These are phyloP conservation scores for Aspergillus sp. DNA, from an alignment of 2,329 filamentous ascomycete genomes.

Conservation along the genomic window DNA sequence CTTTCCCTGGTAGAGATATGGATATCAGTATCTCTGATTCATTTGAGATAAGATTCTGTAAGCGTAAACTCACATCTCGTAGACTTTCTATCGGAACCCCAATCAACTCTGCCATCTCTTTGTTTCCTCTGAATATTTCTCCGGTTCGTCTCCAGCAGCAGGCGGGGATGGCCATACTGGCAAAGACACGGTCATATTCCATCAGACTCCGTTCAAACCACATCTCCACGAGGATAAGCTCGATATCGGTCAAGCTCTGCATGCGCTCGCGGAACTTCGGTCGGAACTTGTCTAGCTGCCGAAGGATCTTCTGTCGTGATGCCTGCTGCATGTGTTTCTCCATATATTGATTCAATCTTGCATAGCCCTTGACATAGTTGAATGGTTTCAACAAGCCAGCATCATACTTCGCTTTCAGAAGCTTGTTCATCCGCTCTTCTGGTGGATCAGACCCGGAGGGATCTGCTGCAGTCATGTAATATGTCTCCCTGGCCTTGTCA, in stretches of 20 bases:
- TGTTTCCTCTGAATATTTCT: slow-evolving; percentile 95
- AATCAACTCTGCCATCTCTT: slow-evolving; percentile 97
- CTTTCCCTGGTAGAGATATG: slow-evolving; percentile 61
- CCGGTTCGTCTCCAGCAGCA: slow-evolving; percentile 96
- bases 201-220: slow-evolving; percentile 96
- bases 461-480: slow-evolving; percentile 95
- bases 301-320: slow-evolving; percentile 85
- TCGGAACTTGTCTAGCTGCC: slow-evolving; percentile 86
- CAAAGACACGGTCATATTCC: slow-evolving; percentile 98
- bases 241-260: slow-evolving; percentile 85
- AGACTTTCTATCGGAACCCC: slow-evolving; percentile 86
- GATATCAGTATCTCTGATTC: slow-evolving; percentile 2
- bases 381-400: slow-evolving; percentile 92
- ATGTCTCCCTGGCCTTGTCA: slow-evolving; percentile 71
- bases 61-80: slow-evolving; percentile 66
- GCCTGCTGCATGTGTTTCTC: slow-evolving; percentile 77
- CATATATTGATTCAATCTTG: slow-evolving; percentile 83
- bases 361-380: slow-evolving; percentile 97
- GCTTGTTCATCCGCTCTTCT: slow-evolving; percentile 90
- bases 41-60: background rate
- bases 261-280: slow-evolving; percentile 96
- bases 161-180: slow-evolving; percentile 96
- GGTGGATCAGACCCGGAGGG: slow-evolving; percentile 81
- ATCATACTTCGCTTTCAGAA: slow-evolving; percentile 93
- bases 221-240: slow-evolving; percentile 94